Percentiles rank a stretch among this genome's conserved stretches.
phyloP scores from a whole-genome alignment of 2,329 filamentous ascomycete genomes.

The Colletotrichum sp. region DNA sequence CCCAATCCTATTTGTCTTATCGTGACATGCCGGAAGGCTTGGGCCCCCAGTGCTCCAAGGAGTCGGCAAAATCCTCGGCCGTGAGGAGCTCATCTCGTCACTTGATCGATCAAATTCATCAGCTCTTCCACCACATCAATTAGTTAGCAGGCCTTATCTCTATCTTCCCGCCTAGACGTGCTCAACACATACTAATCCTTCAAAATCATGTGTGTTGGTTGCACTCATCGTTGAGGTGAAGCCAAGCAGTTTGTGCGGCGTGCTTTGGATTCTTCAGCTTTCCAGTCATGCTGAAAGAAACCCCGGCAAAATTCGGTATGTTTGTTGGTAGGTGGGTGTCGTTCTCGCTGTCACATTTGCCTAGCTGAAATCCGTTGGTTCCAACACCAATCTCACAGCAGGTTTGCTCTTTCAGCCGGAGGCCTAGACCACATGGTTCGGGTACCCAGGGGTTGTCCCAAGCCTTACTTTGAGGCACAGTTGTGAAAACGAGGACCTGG shows the following conservation, averaged over 20 bases:
- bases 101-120: neutral
- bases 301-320: neutral
- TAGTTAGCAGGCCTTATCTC: neutral
- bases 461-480: neutral
- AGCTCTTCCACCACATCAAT: neutral
- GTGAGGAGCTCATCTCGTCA: neutral
- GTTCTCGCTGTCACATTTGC: neutral
- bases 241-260: neutral
- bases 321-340: neutral
- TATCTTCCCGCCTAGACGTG: neutral
- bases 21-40: neutral
- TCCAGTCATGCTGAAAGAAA: neutral
- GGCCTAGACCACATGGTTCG: neutral
- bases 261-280: neutral
- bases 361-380: neutral
- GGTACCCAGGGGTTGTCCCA: neutral
- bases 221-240: neutral
- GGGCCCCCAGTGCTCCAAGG: neutral
- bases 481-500: accelerated
- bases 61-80: neutral
- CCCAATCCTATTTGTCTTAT: neutral
- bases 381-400: neutral
- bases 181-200: neutral
- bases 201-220: neutral
- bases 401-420: neutral